phyloP scores from a whole-genome alignment of 495 filamentous ascomycete genomes.

The Penicillium longicatenatum region DNA sequence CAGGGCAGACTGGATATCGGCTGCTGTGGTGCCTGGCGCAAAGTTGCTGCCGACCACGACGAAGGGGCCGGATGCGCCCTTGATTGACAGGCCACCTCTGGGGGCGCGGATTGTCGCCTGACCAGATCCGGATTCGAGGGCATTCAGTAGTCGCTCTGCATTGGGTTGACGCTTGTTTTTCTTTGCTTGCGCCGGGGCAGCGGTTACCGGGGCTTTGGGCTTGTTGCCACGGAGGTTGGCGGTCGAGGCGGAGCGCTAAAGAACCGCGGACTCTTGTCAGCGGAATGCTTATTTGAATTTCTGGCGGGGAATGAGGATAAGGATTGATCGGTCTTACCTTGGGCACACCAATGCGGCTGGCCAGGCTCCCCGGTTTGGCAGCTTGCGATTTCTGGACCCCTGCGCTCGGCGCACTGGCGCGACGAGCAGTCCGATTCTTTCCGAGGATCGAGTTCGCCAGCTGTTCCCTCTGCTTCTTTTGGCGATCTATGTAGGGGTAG shows the following conservation, averaged over 20 bases:
- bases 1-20: conserved; percentile 89
- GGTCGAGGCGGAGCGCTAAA: conserved; percentile 48
- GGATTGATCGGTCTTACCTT: conserved; percentile 54
- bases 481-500: conserved; percentile 51
- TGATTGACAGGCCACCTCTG: conserved; percentile 67
- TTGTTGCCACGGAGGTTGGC: conserved; percentile 34
- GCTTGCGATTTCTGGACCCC: conserved; percentile 44
- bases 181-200: conserved; percentile 9
- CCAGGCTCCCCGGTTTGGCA: conserved; percentile 58
- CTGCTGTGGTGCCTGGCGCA: conserved; percentile 87
- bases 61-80: conserved; percentile 72
- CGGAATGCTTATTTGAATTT: neutral
- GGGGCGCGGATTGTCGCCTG: conserved; percentile 32
- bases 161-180: conserved; percentile 30
- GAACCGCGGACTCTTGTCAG: conserved; percentile 1
- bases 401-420: conserved; percentile 57
- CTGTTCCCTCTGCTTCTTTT: conserved; percentile 67
- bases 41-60: conserved; percentile 89
- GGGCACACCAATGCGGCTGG: conserved; percentile 72
- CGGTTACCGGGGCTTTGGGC: conserved; percentile 20
- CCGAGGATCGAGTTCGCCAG: conserved; percentile 73
- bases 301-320: neutral
- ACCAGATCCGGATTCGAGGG: conserved; percentile 31
- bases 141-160: conserved; percentile 38
- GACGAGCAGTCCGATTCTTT: conserved; percentile 51